Evolutionary conservation across 1,139 yeast genomes (phyloP).

Genomic region (Magnusiomyces sp.): DNA sequence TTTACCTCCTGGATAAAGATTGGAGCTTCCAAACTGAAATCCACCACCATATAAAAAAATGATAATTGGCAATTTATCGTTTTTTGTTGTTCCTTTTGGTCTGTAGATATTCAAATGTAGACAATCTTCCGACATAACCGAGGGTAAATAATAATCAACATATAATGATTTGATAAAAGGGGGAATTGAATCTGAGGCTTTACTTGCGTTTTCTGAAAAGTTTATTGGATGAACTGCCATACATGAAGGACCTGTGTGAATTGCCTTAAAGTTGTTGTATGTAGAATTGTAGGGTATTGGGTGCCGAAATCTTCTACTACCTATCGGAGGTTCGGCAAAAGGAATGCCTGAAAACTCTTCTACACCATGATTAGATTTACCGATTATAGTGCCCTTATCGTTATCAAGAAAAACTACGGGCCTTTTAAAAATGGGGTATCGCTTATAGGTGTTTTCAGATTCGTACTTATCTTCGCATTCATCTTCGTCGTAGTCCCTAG

Average conservation of each 20-base stretch:
- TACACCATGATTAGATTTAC: too few relatives aligned
- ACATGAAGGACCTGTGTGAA: background rate
- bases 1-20: slow-evolving; percentile 13
- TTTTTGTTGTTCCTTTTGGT: slow-evolving; percentile 14
- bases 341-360: slow-evolving; percentile 19
- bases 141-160: background rate
- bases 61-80: slow-evolving; percentile 20
- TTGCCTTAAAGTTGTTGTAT: slow-evolving; percentile 1
- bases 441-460: too few relatives aligned
- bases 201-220: background rate
- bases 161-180: background rate
- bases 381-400: too few relatives aligned
- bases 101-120: slow-evolving; percentile 24
- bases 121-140: slow-evolving; percentile 21
- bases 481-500: too few relatives aligned
- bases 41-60: slow-evolving; percentile 31
- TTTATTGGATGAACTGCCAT: background rate
- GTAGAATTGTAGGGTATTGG: slow-evolving; percentile 7
- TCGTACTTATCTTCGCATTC: too few relatives aligned
- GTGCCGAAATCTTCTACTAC: slow-evolving; percentile 18
- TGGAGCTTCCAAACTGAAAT: slow-evolving; percentile 20
- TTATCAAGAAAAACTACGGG: too few relatives aligned
- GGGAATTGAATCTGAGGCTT: background rate
- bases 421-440: too few relatives aligned
- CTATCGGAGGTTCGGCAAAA: slow-evolving; percentile 23